Percentiles rank a stretch among this genome's conserved stretches.
Conservation (phyloP, 1,284 basidiomycete genomes). For the Naganishia cerealis region DNA sequence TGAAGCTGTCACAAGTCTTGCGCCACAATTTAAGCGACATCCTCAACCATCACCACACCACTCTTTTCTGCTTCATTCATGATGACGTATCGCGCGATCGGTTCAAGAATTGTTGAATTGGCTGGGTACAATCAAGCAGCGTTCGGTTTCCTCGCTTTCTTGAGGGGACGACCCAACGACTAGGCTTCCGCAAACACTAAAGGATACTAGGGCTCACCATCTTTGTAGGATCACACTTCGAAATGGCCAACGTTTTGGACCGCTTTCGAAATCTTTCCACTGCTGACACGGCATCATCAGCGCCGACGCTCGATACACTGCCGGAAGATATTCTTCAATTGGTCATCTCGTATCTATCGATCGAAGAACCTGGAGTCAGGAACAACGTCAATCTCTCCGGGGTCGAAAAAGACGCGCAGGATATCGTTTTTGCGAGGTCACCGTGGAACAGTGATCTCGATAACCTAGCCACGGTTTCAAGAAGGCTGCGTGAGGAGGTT, state of each 20-base stretch:
- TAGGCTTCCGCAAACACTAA: no score
- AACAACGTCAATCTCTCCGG: not conserved
- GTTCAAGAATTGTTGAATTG: no score
- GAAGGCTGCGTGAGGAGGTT: constrained; percentile 15
- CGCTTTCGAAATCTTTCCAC: not conserved
- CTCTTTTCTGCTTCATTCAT: no score
- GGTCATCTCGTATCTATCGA: constrained; percentile 1
- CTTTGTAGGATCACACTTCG: not conserved
- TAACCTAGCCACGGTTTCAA: constrained; percentile 7
- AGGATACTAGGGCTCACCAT: not conserved
- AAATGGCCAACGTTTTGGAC: constrained; percentile 5
- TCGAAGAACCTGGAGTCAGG: not conserved
- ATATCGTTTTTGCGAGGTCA: constrained; percentile 7
- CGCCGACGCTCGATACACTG: constrained; percentile 7
- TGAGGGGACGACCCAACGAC: no score
- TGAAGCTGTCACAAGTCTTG: no score
- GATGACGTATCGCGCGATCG: no score
- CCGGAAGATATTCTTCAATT: constrained; percentile 18
- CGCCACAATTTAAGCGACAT: no score
- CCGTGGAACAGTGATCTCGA: constrained; percentile 21
- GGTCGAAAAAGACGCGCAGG: constrained; percentile 25
- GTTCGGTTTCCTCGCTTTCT: no score
- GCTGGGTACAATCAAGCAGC: no score
- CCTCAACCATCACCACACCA: no score
- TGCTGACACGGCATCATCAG: not conserved